A percentile compares a stretch with the other conserved stretches of the same genome.
Conservation (phyloP, 2,329 filamentous ascomycete species). For the Thelonectria blattea region DNA sequence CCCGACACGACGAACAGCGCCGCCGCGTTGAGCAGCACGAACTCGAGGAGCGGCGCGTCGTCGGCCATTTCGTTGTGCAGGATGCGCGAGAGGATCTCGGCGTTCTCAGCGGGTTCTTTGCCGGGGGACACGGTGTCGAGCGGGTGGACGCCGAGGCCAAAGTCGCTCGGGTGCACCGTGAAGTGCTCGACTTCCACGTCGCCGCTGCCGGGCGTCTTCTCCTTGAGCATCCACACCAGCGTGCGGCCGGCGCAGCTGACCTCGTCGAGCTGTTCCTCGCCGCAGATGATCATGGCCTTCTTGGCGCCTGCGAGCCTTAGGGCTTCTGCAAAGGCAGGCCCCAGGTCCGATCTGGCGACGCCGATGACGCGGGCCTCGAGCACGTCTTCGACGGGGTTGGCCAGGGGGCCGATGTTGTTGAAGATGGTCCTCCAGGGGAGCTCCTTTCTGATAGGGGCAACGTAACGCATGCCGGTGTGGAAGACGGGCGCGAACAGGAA, state of each 20-base stretch:
- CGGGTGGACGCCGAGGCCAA: conserved; percentile 78
- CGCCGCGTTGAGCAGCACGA: conserved; percentile 93
- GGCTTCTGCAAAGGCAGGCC: conserved; percentile 87
- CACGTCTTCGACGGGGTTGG: conserved; percentile 83
- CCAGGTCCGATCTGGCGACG: conserved; percentile 85
- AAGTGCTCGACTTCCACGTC: conserved; percentile 74
- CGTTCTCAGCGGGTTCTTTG: conserved; percentile 86
- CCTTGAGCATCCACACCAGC: conserved; percentile 82
- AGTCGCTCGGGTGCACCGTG: conserved; percentile 80
- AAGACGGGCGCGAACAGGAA: conserved; percentile 97
- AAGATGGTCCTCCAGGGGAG: conserved; percentile 96
- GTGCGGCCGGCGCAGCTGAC: conserved; percentile 89
- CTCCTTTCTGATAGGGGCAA: conserved; percentile 83
- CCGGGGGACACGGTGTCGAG: conserved; percentile 81
- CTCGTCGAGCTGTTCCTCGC: conserved; percentile 94
- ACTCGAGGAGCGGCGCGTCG: conserved; percentile 87
- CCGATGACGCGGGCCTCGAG: conserved; percentile 94
- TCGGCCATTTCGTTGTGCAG: conserved; percentile 73
- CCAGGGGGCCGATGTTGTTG: conserved; percentile 91
- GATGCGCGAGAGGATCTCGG: conserved; percentile 79
- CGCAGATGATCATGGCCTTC: conserved; percentile 91
- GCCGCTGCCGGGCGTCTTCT: conserved; percentile 47
- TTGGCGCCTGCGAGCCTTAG: conserved; percentile 75
- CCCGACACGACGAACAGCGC: conserved; percentile 86
- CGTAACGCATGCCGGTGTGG: conserved; percentile 92